These are phyloP conservation scores for Tetramitus jugosus DNA, from an alignment of 208 protist genomes.

Conservation along the genomic window DNA sequence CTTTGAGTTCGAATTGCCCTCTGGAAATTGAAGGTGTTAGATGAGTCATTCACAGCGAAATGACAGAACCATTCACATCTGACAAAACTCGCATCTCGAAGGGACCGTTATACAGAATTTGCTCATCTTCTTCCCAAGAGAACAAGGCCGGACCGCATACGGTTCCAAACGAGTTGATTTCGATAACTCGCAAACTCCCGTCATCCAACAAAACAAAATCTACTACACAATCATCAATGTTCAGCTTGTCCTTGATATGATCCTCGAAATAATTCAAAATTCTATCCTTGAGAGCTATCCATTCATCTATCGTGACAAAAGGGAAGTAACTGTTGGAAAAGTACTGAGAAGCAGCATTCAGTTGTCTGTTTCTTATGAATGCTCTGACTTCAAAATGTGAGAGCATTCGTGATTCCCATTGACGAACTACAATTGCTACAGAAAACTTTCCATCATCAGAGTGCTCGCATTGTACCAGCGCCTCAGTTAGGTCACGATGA, in stretches of 20 bases:
- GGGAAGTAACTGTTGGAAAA: background rate
- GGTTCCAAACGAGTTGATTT: background rate
- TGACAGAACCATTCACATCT: background rate
- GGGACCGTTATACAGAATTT: background rate
- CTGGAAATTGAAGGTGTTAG: too few species aligned
- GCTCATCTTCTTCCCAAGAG: background rate
- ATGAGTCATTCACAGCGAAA: too few species aligned
- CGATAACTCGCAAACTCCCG: background rate
- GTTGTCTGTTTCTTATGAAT: background rate
- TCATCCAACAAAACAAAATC: background rate
- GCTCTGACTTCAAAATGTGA: background rate
- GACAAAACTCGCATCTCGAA: background rate
- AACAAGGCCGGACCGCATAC: background rate
- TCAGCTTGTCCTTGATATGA: background rate
- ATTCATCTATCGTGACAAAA: background rate
- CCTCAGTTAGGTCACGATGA: too few species aligned
- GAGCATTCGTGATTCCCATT: background rate
- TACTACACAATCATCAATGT: background rate
- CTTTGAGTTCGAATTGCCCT: too few species aligned
- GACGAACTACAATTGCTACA: background rate
- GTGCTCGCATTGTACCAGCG: too few species aligned
- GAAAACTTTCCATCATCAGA: too few species aligned
- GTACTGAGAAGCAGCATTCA: background rate
- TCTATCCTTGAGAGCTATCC: background rate
- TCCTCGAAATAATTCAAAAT: background rate